A percentile compares a stretch with the other conserved stretches of the same genome.
Conservation (phyloP, 2,329 filamentous ascomycete genomes). For the Penicillium sp. region DNA sequence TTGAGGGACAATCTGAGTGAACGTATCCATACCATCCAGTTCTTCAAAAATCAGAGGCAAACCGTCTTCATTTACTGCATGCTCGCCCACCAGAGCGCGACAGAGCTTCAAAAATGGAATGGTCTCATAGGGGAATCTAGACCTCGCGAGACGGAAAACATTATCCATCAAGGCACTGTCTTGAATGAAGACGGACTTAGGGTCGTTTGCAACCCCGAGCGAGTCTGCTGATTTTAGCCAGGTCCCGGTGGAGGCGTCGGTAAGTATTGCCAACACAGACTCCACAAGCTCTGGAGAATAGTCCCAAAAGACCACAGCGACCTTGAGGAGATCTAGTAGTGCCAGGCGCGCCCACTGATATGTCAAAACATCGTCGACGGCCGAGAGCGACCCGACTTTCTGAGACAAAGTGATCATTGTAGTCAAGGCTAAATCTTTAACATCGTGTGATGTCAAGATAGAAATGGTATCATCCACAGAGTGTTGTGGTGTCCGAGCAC, state of each 20-base stretch:
- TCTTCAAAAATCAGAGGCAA: slow-evolving; percentile 59
- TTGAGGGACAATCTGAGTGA: slow-evolving; percentile 75
- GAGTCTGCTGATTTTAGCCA: slow-evolving; percentile 17
- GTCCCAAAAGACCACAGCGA: slow-evolving; percentile 65
- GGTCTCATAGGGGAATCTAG: slow-evolving; percentile 84
- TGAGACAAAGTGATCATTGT: slow-evolving; percentile 47
- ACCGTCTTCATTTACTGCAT: slow-evolving; percentile 48
- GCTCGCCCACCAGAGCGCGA: slow-evolving; percentile 59
- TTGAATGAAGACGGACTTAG: slow-evolving; percentile 56
- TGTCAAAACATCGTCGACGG: slow-evolving; percentile 54
- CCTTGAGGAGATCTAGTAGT: slow-evolving; percentile 70
- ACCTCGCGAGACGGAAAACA: slow-evolving; percentile 67
- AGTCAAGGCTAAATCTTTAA: slow-evolving; percentile 51
- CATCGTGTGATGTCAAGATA: slow-evolving; percentile 49
- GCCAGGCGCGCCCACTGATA: slow-evolving; percentile 63
- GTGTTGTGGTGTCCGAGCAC: slow-evolving; percentile 39
- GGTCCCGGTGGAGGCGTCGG: slow-evolving; percentile 36
- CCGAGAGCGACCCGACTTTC: slow-evolving; percentile 50
- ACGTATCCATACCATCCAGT: slow-evolving; percentile 67
- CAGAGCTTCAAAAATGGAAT: slow-evolving; percentile 74
- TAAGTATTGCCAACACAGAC: slow-evolving; percentile 65
- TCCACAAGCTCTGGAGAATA: slow-evolving; percentile 73
- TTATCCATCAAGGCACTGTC: slow-evolving; percentile 59
- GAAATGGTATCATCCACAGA: slow-evolving; percentile 49
- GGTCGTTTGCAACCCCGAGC: slow-evolving; percentile 29